Evolutionary conservation across 495 filamentous ascomycete species (phyloP).

Genomic region (Evernia prunastri): DNA sequence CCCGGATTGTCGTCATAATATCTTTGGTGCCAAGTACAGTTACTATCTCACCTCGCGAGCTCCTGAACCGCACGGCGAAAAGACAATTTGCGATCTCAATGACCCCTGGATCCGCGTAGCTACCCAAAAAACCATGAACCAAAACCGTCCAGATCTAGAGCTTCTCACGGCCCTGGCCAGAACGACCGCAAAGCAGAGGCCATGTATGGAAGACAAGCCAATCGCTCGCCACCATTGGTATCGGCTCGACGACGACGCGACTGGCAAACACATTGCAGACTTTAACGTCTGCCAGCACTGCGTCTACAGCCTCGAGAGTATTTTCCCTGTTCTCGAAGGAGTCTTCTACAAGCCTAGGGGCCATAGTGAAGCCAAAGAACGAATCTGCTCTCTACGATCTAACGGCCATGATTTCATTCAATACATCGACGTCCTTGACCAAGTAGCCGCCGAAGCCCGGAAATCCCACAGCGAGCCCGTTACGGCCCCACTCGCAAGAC

Average conservation of each 20-base stretch:
- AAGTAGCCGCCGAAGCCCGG: slow-evolving; percentile 36
- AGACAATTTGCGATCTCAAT: slow-evolving; percentile 53
- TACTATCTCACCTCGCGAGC: slow-evolving; percentile 44
- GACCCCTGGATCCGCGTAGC: slow-evolving; percentile 61
- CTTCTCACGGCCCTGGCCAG: slow-evolving; percentile 49
- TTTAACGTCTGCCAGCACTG: slow-evolving; percentile 54
- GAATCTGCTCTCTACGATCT: slow-evolving; percentile 45
- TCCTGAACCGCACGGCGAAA: slow-evolving; percentile 35
- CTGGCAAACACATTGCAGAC: slow-evolving; percentile 42
- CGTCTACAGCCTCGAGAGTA: slow-evolving; percentile 43
- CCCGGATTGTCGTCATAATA: slow-evolving; percentile 52
- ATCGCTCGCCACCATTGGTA: slow-evolving; percentile 48
- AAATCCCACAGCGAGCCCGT: slow-evolving; percentile 21
- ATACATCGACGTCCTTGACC: slow-evolving; percentile 57
- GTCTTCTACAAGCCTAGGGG: slow-evolving; percentile 35
- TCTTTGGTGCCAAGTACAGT: slow-evolving; percentile 49
- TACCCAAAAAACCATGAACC: slow-evolving; percentile 40
- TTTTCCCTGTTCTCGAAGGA: slow-evolving; percentile 46
- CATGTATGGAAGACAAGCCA: slow-evolving; percentile 48
- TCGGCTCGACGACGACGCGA: slow-evolving; percentile 49
- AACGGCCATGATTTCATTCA: slow-evolving; percentile 50
- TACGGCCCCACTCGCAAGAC: neutral
- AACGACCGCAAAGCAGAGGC: slow-evolving; percentile 34
- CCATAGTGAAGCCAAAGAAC: slow-evolving; percentile 26
- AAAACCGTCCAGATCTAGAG: slow-evolving; percentile 42